These are phyloP conservation scores for Lindgomyces ingoldianus DNA, from an alignment of 495 filamentous ascomycete species.

Conservation along the genomic window DNA sequence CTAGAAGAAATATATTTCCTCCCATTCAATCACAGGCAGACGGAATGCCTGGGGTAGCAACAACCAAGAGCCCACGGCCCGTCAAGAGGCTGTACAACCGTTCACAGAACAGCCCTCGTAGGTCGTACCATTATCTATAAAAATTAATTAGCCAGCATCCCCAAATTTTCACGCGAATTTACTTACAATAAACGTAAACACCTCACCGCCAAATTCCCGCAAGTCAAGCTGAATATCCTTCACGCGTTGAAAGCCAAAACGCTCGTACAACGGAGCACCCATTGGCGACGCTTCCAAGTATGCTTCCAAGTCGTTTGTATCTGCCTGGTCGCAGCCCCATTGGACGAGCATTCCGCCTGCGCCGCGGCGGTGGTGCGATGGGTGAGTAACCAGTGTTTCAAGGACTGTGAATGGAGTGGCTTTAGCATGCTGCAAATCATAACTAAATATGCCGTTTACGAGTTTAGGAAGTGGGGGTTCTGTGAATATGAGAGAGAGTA, in stretches of 20 bases:
- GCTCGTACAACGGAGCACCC: slow-evolving; percentile 17
- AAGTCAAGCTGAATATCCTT: slow-evolving; percentile 27
- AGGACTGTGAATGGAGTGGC: slow-evolving; percentile 14
- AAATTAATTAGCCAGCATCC: too few relatives aligned
- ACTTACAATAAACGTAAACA: slow-evolving; percentile 15
- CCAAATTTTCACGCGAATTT: too few relatives aligned
- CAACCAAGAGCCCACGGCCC: too few relatives aligned
- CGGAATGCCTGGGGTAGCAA: too few relatives aligned
- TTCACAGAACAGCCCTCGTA: too few relatives aligned
- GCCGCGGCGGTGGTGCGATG: slow-evolving; percentile 11
- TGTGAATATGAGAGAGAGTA: neutral
- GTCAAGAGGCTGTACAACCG: too few relatives aligned
- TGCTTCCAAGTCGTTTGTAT: slow-evolving; percentile 13
- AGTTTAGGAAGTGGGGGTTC: neutral
- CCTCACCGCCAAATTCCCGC: slow-evolving; percentile 13
- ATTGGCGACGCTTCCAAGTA: slow-evolving; percentile 17
- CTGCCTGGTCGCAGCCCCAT: slow-evolving; percentile 20
- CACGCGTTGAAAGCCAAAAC: slow-evolving; percentile 19
- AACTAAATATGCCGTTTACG: neutral
- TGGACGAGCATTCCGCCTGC: slow-evolving; percentile 11
- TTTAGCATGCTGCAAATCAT: neutral
- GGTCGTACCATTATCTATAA: neutral
- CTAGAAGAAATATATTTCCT: too few relatives aligned
- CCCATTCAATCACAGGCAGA: too few relatives aligned
- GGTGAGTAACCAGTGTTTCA: slow-evolving; percentile 17